Conservation (phyloP, 176 grass and related monocot genomes). For the Stipa capillata region DNA sequence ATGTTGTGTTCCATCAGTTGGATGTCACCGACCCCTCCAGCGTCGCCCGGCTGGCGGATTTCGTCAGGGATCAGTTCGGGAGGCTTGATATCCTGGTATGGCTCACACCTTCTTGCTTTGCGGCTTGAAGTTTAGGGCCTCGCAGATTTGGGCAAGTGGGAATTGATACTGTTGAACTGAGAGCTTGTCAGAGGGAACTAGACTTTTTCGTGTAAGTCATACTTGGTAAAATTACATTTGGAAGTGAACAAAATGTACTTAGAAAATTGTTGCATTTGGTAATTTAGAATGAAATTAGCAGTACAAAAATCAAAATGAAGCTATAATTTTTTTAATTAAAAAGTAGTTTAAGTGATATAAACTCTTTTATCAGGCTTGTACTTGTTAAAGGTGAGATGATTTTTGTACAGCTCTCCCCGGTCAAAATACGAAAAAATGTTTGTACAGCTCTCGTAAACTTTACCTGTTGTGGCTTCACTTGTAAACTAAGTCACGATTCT, state of each 20-base stretch:
- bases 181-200: neutral
- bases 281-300: neutral
- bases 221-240: neutral
- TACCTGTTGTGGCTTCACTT: neutral
- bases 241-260: neutral
- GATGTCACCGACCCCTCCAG: conserved; percentile 51
- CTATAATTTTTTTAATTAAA: too few relatives aligned
- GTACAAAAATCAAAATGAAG: too few relatives aligned
- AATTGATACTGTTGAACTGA: neutral
- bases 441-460: neutral
- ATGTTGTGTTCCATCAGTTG: conserved; percentile 61
- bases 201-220: neutral
- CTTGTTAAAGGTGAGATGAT: neutral
- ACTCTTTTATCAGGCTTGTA: neutral
- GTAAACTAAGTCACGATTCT: neutral
- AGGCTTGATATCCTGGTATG: conserved; percentile 66
- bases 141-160: neutral
- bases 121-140: neutral
- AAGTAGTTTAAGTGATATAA: too few relatives aligned
- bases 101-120: neutral
- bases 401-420: too few relatives aligned
- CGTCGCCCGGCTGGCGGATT: conserved; percentile 36
- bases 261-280: neutral
- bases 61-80: conserved; percentile 42
- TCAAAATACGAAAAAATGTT: too few relatives aligned